Base-by-base conservation (phyloP, 2,329 filamentous ascomycete genomes). In the Chaetothyriales sp. region DNA sequence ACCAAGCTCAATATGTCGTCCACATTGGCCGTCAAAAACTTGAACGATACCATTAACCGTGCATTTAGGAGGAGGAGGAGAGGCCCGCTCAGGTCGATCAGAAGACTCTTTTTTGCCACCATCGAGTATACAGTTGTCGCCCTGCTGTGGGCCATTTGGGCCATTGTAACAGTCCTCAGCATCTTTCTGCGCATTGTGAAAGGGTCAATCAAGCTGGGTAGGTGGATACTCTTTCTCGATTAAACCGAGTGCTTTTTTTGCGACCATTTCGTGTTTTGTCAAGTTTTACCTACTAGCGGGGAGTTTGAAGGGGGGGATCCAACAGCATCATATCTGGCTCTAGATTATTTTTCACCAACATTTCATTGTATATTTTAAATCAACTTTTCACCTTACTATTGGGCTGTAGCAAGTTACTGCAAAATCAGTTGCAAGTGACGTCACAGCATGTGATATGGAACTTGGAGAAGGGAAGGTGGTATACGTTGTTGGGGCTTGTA, bases 121-220 rank as follows among this genome's bases (percentile, higher is more conserved):
- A 78, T 95, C 15, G 90, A 97, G 72, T 95, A 89, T 88, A 71
- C 81, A 48, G 76, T 97, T 18, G 81, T 97, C 43, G 86, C 85
- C 3, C 78, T 94, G 60, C 87, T 97, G 82, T 95, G 92, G 89
- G 88, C 85, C 68, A 82, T 94, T 15, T 97, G 90, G 89, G 80
- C 94, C 54, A 73, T 94, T 33, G 89, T 95, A 20, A 85, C 89
- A 65, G 73, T 90, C 20, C 73, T 85, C 49, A 78, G 86, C 54
- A 67, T 86, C 13, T 69, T 85, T 37, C 71, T 81, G 54, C 81
- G 82, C 9, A 60, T 84, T 1, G 76, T 83, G 45, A 77, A 77
- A 46, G 81, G 81, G 2, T 63, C 79, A 0, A 70, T 80, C 48
- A 69, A 73, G 9, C 75, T 77, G 8, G 73, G 85, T n/a, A 76